phyloP scores from a whole-genome alignment of 768 basidiomycete species.

The Kwoniella botswanensis region DNA sequence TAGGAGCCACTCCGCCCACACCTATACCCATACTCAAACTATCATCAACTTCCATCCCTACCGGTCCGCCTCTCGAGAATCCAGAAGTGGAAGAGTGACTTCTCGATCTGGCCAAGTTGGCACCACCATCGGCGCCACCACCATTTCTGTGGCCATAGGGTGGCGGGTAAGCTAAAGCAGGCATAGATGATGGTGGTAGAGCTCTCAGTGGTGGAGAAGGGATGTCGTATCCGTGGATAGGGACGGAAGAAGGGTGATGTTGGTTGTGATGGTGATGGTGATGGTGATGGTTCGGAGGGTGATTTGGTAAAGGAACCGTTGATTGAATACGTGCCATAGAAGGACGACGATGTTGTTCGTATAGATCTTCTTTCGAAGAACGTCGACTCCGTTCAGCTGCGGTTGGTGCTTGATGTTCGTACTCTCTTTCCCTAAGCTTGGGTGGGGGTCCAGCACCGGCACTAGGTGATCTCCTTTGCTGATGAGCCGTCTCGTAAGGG shows the following conservation, averaged over 20 bases:
- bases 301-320: constrained; percentile 15
- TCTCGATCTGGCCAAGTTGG: constrained; percentile 10
- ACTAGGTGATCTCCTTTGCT: constrained; percentile 11
- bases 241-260: not conserved
- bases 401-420: not conserved
- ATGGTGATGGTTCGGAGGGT: not conserved
- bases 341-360: constrained; percentile 5
- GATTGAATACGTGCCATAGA: not conserved
- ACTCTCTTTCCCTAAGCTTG: constrained; percentile 6
- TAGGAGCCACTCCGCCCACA: constrained; percentile 6
- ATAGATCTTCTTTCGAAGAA: constrained; percentile 1
- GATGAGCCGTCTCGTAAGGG: constrained; percentile 6
- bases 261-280: not conserved
- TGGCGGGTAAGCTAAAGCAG: constrained; percentile 4
- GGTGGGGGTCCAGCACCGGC: not conserved
- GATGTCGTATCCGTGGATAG: constrained; percentile 15
- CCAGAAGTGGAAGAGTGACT: constrained; percentile 26
- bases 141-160: not conserved
- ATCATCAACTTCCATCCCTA: not conserved
- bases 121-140: not conserved
- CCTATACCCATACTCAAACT: too few relatives aligned
- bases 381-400: not conserved
- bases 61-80: constrained; percentile 1
- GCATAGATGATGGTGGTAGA: constrained; percentile 24
- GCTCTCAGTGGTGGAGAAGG: constrained; percentile 27